Percentiles rank a stretch among this genome's conserved stretches.
Evolutionary conservation across 768 basidiomycete species (phyloP).

Genomic region (Psilocybe azurescens): DNA sequence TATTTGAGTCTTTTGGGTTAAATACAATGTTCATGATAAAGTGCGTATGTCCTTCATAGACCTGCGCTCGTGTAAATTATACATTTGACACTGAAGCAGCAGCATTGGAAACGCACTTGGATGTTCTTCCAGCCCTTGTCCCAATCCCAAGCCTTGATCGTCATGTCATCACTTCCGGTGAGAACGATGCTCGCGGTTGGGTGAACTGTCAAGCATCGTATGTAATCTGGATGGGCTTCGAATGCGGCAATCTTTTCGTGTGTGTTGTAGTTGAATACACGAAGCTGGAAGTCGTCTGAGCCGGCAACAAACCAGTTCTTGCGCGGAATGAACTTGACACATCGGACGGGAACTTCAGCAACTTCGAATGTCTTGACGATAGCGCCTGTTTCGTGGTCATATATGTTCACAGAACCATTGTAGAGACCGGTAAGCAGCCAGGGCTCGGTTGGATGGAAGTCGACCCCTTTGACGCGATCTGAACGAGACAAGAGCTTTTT

Average conservation of each 20-base stretch:
- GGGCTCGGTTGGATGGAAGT: slow-evolving; percentile 97
- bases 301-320: slow-evolving; percentile 98
- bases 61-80: slow-evolving; percentile 46
- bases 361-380: slow-evolving; percentile 97
- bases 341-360: slow-evolving; percentile 95
- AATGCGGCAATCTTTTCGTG: slow-evolving; percentile 94
- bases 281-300: slow-evolving; percentile 89
- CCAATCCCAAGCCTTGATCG: slow-evolving; percentile 99
- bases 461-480: slow-evolving; percentile 96
- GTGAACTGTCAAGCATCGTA: slow-evolving; percentile 95
- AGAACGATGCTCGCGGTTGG: slow-evolving; percentile 91
- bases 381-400: slow-evolving; percentile 93
- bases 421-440: slow-evolving; percentile 92
- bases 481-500: slow-evolving; percentile 91
- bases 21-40: slow-evolving; percentile 99
- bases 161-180: slow-evolving; percentile 98
- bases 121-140: slow-evolving; percentile 98
- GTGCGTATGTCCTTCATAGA: slow-evolving; percentile 97
- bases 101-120: slow-evolving; percentile 70
- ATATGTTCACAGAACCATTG: slow-evolving; percentile 98
- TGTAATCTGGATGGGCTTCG: slow-evolving; percentile 99
- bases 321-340: slow-evolving; percentile 92
- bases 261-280: slow-evolving; percentile 99
- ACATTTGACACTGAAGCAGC: not conserved
- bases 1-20: slow-evolving; percentile 97